Evolutionary conservation across 2,329 filamentous ascomycete genomes (phyloP).

Genomic region (Microdochium nivale): DNA sequence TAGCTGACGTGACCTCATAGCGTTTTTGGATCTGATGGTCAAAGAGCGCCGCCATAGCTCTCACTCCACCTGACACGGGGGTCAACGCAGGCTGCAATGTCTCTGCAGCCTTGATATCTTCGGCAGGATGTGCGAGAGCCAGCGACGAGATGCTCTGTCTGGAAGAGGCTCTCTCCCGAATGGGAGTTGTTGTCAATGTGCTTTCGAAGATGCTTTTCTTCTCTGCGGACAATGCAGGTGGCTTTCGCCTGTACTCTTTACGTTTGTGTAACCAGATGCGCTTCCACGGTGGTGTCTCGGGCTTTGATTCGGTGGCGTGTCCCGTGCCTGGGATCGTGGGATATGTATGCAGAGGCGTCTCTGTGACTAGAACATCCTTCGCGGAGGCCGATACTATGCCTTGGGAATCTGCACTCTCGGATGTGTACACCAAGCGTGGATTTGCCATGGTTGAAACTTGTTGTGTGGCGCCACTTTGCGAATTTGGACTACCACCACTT

Average conservation of each 20-base stretch:
- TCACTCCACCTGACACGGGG: conserved; percentile 27
- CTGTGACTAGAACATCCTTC: too few species aligned
- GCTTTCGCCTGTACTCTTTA: conserved; percentile 5
- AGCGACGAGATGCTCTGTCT: conserved; percentile 1
- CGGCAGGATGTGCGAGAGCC: conserved; percentile 3
- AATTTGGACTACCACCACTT: too few species aligned
- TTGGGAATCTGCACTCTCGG: too few species aligned
- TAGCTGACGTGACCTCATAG: conserved; percentile 5
- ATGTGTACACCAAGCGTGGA: too few species aligned
- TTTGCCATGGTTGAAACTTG: too few species aligned
- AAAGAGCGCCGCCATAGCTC: conserved; percentile 43
- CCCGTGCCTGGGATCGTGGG: not conserved
- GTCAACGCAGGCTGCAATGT: conserved; percentile 14
- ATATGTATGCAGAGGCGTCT: not conserved
- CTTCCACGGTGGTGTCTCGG: conserved; percentile 11
- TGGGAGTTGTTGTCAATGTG: conserved; percentile 1
- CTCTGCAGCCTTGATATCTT: conserved; percentile 1
- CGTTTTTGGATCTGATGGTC: conserved; percentile 26
- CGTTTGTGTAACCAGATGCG: conserved; percentile 5
- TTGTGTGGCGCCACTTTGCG: too few species aligned
- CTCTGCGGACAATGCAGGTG: conserved; percentile 6
- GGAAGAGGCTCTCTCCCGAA: conserved; percentile 1
- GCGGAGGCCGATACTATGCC: too few species aligned
- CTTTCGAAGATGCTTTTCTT: conserved; percentile 8
- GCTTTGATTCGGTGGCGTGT: not conserved